Evolutionary conservation across 2,329 filamentous ascomycete genomes (phyloP), one percentile per base, ranked within the genome.

Genomic region (Capronia coronata): DNA sequence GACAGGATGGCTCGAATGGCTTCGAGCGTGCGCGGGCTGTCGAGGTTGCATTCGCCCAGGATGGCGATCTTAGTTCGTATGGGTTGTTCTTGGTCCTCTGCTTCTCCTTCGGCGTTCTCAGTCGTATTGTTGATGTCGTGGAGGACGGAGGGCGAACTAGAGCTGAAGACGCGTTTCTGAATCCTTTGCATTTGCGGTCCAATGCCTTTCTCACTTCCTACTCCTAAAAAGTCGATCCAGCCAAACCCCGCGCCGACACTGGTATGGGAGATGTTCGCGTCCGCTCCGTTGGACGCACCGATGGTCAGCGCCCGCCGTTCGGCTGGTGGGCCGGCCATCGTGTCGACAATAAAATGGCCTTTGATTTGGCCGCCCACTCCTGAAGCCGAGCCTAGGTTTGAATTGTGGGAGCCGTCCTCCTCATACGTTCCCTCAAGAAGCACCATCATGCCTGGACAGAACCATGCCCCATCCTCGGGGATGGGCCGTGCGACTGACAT

Each of bases 401-500:
- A 83, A 30, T 67, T 71, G 16, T 80, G 82, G 55, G 83, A 78
- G 54, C 89, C 87, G 60, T 95, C 89, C 65, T 97, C 93, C 65
- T 95, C 89, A 63, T 98, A 98, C n/a, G 91, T 82, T 5, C 93
- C 93, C 62, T 98, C 93, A 0, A 96, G 81, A 0, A 98, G 76
- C 2, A 97, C 86, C 41, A 98, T 86, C 89, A 97, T 97, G 2
- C 94, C 94, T 0, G 93, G 90, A 3, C 84, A 82, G 63, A 96
- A 96, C 85, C 89, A 98, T 2, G 87, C 84, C 19, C 87, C 88
- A 63, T 91, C 83, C 52, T 88, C 83, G 0, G 90, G 90, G 48
- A 96, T 84, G 11, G 86, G 81, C 18, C 83, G 81, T 0, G 91
- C 87, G 62, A 91, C 85, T 16, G 82, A 78, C 9, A 97, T 70